phyloP scores from a whole-genome alignment of 345 rosid genomes.

The Clarkia xantiana region DNA sequence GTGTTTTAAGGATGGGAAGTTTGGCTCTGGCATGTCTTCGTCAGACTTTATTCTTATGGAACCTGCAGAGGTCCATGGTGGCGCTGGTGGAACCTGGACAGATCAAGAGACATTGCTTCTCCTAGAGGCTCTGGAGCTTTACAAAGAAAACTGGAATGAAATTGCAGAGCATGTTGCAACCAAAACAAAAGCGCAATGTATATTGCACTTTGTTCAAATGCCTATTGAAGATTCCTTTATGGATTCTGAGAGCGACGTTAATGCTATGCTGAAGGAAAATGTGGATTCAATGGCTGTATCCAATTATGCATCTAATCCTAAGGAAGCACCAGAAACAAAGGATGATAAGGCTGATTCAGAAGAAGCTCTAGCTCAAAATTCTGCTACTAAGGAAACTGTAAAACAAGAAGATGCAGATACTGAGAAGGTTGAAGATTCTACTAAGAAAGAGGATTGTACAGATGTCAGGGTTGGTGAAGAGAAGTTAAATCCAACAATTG shows the following conservation, averaged over 20 bases:
- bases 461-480: conserved; percentile 24
- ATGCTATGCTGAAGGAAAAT: conserved; percentile 32
- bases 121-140: conserved; percentile 92
- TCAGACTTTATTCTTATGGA: conserved; percentile 97
- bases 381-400: conserved; percentile 3
- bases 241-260: conserved; percentile 30
- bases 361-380: conserved; percentile 32
- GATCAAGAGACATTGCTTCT: conserved; percentile 99
- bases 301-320: conserved; percentile 23
- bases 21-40: conserved; percentile 77
- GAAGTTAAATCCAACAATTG: conserved; percentile 24
- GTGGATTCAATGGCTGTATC: conserved; percentile 19
- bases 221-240: conserved; percentile 84
- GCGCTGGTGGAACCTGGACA: conserved; percentile 87
- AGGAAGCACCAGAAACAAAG: conserved; percentile 41
- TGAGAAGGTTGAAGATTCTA: conserved; percentile 38
- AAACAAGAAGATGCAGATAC: conserved; percentile 15
- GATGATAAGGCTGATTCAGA: conserved; percentile 28
- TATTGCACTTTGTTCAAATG: conserved; percentile 95
- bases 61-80: conserved; percentile 75
- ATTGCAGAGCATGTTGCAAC: conserved; percentile 99
- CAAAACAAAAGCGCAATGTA: conserved; percentile 92
- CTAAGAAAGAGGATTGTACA: conserved; percentile 24
- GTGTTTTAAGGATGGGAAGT: conserved; percentile 79
- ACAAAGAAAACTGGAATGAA: conserved; percentile 92